phyloP scores from a whole-genome alignment of 1,284 basidiomycete genomes.

The Cryptococcus neoformans region DNA sequence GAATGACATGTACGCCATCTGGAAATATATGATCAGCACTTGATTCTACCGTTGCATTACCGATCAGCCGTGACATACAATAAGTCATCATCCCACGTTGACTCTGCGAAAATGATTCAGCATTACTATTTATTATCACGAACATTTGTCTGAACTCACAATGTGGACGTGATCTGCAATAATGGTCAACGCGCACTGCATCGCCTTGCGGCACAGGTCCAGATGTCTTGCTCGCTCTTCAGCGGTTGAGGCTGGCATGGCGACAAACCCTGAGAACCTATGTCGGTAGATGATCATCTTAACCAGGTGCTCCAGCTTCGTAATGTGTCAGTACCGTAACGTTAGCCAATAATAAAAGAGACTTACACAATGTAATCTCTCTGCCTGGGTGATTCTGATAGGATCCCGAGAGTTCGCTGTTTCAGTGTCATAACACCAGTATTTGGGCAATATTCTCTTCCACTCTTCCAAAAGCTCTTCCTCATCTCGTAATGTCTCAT shows the following conservation, averaged over 20 bases:
- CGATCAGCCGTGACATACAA: slow-evolving; percentile 53
- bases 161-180: slow-evolving; percentile 77
- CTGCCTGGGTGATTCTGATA: slow-evolving; percentile 79
- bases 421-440: slow-evolving; percentile 75
- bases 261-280: slow-evolving; percentile 51
- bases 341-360: neutral
- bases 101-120: slow-evolving; percentile 24
- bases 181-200: slow-evolving; percentile 60
- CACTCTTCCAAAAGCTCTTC: slow-evolving; percentile 76
- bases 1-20: slow-evolving; percentile 91
- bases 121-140: neutral
- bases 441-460: slow-evolving; percentile 63
- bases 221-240: slow-evolving; percentile 47
- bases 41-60: neutral
- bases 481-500: slow-evolving; percentile 70
- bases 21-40: neutral
- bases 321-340: neutral
- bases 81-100: slow-evolving; percentile 86
- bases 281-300: slow-evolving; percentile 59
- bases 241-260: slow-evolving; percentile 44
- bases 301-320: slow-evolving; percentile 68
- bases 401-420: slow-evolving; percentile 80
- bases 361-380: slow-evolving; percentile 65
- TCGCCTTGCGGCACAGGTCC: slow-evolving; percentile 54
- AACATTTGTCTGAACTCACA: slow-evolving; percentile 53